Conservation (phyloP, 2,329 filamentous ascomycete genomes). For the Neocatenulostroma microsporum region DNA sequence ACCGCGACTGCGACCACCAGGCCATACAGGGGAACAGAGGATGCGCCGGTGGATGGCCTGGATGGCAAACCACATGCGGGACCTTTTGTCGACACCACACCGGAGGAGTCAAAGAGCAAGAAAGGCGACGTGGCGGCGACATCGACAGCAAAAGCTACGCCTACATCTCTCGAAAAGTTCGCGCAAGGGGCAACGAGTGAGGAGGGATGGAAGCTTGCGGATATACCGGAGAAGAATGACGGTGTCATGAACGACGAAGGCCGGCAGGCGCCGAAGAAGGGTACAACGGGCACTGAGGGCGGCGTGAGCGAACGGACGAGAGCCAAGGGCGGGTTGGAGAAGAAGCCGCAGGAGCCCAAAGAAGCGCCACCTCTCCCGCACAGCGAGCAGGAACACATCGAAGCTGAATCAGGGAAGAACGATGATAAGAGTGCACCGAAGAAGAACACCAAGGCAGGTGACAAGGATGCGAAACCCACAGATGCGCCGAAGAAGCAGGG, state of each 20-base stretch:
- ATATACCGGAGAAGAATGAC: slow-evolving; percentile 53
- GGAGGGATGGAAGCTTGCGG: slow-evolving; percentile 26
- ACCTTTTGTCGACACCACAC: slow-evolving; percentile 58
- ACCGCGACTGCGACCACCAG: slow-evolving; percentile 21
- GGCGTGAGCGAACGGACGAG: slow-evolving; percentile 81
- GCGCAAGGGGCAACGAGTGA: slow-evolving; percentile 42
- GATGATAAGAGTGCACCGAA: slow-evolving; percentile 15
- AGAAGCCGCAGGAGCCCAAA: slow-evolving; percentile 75
- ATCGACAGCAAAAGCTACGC: slow-evolving; percentile 25
- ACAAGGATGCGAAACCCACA: slow-evolving; percentile 30
- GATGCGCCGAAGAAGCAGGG: slow-evolving; percentile 32
- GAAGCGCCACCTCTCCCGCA: slow-evolving; percentile 75
- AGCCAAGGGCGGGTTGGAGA: slow-evolving; percentile 63
- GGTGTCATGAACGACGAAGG: slow-evolving; percentile 91
- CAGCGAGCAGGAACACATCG: slow-evolving; percentile 66
- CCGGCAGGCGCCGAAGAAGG: slow-evolving; percentile 66
- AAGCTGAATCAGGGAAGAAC: slow-evolving; percentile 14
- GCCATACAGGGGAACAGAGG: slow-evolving; percentile 52
- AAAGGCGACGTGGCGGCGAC: slow-evolving; percentile 20
- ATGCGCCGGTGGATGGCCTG: slow-evolving; percentile 83
- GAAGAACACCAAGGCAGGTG: slow-evolving; percentile 29
- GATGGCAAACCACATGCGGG: slow-evolving; percentile 91
- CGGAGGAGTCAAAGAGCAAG: slow-evolving; percentile 18
- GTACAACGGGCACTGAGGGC: slow-evolving; percentile 80
- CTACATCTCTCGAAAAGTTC: slow-evolving; percentile 26